These are phyloP conservation scores for Cryptosporidium baileyi DNA, from an alignment of 169 alveolate genomes.

Conservation along the genomic window DNA sequence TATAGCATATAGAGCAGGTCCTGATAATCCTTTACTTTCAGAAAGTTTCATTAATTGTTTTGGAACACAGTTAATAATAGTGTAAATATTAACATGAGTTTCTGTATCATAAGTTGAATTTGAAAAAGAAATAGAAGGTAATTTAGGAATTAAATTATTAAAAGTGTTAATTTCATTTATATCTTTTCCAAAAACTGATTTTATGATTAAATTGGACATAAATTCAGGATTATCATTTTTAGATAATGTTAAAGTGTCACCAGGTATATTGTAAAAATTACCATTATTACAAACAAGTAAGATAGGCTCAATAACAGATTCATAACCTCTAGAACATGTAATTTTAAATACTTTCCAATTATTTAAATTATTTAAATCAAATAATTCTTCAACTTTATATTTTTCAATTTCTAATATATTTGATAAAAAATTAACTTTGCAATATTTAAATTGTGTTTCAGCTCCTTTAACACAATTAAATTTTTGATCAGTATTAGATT, in stretches of 20 bases:
- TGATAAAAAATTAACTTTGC: slow-evolving; percentile 3
- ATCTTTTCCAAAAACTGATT: slow-evolving; percentile 17
- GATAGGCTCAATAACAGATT: slow-evolving; percentile 25
- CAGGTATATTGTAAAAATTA: slow-evolving; percentile 25
- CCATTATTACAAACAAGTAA: slow-evolving; percentile 57
- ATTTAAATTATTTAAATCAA: background rate
- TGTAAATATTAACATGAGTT: background rate
- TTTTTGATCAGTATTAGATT: background rate
- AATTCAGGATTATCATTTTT: background rate
- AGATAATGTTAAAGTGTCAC: slow-evolving; percentile 45
- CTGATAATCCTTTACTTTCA: slow-evolving; percentile 59
- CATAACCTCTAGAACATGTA: slow-evolving; percentile 61
- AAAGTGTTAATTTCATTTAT: background rate
- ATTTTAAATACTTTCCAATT: slow-evolving; percentile 29
- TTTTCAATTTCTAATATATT: slow-evolving; percentile 38
- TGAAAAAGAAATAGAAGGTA: background rate
- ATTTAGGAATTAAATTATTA: background rate
- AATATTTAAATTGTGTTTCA: background rate
- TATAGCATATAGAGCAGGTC: slow-evolving; percentile 59
- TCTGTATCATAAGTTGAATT: background rate
- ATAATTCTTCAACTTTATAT: slow-evolving; percentile 14
- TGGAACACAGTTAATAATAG: slow-evolving; percentile 27
- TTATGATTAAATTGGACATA: background rate
- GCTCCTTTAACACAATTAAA: slow-evolving; percentile 50
- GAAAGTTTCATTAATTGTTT: slow-evolving; percentile 37